Conservation (phyloP, 2,329 filamentous ascomycete species). For the Colletotrichum ledebouriae region DNA sequence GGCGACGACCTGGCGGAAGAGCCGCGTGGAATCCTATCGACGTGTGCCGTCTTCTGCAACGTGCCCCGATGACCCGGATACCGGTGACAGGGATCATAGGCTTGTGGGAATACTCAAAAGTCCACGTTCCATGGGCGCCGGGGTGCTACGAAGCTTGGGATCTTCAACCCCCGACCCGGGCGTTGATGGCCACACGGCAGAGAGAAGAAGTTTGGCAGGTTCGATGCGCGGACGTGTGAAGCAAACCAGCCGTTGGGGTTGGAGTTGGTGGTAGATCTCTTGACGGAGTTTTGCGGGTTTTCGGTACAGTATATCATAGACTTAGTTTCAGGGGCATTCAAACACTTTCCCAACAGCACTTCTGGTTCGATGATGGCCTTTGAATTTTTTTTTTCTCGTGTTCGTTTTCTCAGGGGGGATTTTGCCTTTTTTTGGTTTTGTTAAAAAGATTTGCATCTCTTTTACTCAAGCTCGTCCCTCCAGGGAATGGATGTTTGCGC, state of each 20-base stretch:
- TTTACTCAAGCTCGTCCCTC: slow-evolving; percentile 54
- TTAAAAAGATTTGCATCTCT: slow-evolving; percentile 1
- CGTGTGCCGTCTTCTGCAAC: slow-evolving; percentile 35
- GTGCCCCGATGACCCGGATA: slow-evolving; percentile 25
- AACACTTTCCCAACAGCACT: not conserved
- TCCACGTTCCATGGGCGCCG: slow-evolving; percentile 33
- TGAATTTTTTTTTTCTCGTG: slow-evolving; percentile 9
- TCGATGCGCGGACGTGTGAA: slow-evolving; percentile 13
- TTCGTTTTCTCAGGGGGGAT: slow-evolving; percentile 11
- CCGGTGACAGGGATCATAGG: not conserved
- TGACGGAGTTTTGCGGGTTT: not conserved
- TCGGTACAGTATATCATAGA: not conserved
- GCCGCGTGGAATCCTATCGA: not conserved
- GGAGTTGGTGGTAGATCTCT: slow-evolving; percentile 37
- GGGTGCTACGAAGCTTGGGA: slow-evolving; percentile 17
- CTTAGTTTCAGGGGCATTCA: not conserved
- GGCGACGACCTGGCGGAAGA: slow-evolving; percentile 17
- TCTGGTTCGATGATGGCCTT: not conserved
- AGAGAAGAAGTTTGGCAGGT: slow-evolving; percentile 7
- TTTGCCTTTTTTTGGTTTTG: not conserved
- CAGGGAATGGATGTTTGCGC: slow-evolving; percentile 60
- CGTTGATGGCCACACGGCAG: not conserved
- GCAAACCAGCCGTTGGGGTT: slow-evolving; percentile 31
- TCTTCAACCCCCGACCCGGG: not conserved
- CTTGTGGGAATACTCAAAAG: slow-evolving; percentile 22